Conservation (phyloP, 2,329 filamentous ascomycete genomes). For the Pseudogymnoascus sp. region DNA sequence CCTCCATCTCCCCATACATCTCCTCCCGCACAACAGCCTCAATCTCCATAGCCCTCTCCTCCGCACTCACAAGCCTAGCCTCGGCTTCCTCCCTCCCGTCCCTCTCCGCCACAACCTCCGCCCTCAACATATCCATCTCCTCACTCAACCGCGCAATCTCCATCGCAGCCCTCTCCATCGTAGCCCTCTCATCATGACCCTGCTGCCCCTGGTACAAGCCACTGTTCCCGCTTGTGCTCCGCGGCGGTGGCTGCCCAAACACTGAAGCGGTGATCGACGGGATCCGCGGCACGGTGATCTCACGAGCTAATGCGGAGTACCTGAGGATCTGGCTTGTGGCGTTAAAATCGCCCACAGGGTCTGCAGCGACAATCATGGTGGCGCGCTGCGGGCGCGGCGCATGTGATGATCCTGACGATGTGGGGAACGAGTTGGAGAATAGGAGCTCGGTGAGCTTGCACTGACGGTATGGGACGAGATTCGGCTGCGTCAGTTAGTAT, state of each 20-base stretch:
- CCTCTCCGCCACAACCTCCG: slow-evolving; percentile 63
- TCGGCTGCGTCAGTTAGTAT: slow-evolving; percentile 43
- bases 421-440: slow-evolving; percentile 77
- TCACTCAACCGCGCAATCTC: slow-evolving; percentile 74
- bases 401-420: slow-evolving; percentile 15
- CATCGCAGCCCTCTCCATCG: slow-evolving; percentile 72
- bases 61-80: slow-evolving; percentile 59
- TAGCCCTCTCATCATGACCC: slow-evolving; percentile 46
- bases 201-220: not conserved
- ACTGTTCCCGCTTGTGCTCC: not conserved
- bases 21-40: slow-evolving; percentile 86
- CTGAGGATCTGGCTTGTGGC: slow-evolving; percentile 92
- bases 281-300: slow-evolving; percentile 84
- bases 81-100: slow-evolving; percentile 65
- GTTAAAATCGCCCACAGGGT: slow-evolving; percentile 89
- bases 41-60: slow-evolving; percentile 57
- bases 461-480: slow-evolving; percentile 70
- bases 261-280: slow-evolving; percentile 75
- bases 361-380: slow-evolving; percentile 93
- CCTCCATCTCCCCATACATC: slow-evolving; percentile 79
- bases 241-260: slow-evolving; percentile 22
- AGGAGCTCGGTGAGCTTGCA: slow-evolving; percentile 80
- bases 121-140: slow-evolving; percentile 67
- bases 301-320: slow-evolving; percentile 85
- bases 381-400: slow-evolving; percentile 68